phyloP scores from a whole-genome alignment of 108 stramenopile genomes.

The Cyclotella sp. region DNA sequence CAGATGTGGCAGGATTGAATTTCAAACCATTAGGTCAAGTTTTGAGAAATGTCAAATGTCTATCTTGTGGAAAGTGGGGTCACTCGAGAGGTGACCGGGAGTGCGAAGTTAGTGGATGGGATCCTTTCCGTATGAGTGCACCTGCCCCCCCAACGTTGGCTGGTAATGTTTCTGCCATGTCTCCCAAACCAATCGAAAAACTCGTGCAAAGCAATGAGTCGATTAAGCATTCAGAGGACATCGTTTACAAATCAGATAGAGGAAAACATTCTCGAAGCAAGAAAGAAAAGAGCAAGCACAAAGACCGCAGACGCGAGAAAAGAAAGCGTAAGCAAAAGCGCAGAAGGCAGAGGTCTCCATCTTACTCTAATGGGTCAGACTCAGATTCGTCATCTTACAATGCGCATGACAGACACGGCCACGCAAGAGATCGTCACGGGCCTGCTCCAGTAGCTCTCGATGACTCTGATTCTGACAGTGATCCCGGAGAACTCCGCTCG shows the following conservation, averaged over 20 bases:
- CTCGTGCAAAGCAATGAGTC: not conserved
- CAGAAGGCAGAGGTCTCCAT: slow-evolving; percentile 5
- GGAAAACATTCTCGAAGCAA: not conserved
- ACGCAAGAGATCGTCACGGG: not conserved
- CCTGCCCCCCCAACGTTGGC: not conserved
- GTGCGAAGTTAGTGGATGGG: slow-evolving; percentile 79
- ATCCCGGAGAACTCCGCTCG: too few relatives aligned
- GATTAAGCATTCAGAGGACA: not conserved
- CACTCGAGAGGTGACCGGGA: slow-evolving; percentile 83
- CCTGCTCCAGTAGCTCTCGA: not conserved
- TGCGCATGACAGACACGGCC: not conserved
- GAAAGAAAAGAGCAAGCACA: slow-evolving; percentile 1
- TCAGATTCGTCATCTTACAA: slow-evolving; percentile 1
- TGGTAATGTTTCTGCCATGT: not conserved
- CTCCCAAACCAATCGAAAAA: not conserved
- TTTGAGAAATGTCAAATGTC: slow-evolving; percentile 79
- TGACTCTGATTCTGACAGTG: too few relatives aligned
- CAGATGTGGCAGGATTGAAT: slow-evolving; percentile 59
- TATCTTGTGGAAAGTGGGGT: slow-evolving; percentile 86
- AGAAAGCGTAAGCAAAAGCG: slow-evolving; percentile 11
- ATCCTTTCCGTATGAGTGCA: slow-evolving; percentile 66
- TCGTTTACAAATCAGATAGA: not conserved
- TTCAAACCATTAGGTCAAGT: slow-evolving; percentile 86
- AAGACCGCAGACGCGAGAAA: slow-evolving; percentile 3
- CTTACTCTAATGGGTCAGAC: slow-evolving; percentile 7